Conservation (phyloP, 1,139 yeast species). For the Scheffersomyces cryptocercus region DNA sequence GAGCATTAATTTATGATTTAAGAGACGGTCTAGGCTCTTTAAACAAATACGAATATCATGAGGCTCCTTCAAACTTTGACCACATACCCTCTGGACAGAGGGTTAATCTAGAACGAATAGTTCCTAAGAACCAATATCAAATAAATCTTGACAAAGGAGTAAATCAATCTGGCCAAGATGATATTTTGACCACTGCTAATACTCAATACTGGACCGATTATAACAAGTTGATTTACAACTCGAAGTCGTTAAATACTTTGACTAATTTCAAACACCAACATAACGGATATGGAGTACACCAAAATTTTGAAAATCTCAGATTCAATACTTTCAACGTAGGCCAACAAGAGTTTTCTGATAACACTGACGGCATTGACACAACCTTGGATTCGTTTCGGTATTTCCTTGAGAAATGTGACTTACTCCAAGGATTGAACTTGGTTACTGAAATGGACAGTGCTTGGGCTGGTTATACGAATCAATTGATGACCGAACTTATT, state of each 20-base stretch:
- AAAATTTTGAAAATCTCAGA: slow-evolving; percentile 27
- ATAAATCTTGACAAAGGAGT: slow-evolving; percentile 54
- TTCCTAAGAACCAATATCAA: slow-evolving; percentile 59
- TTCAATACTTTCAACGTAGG: slow-evolving; percentile 33
- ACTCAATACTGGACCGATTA: slow-evolving; percentile 84
- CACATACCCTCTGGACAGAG: slow-evolving; percentile 6
- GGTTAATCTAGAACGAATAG: slow-evolving; percentile 8
- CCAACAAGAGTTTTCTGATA: slow-evolving; percentile 26
- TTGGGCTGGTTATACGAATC: slow-evolving; percentile 80
- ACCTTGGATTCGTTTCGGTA: slow-evolving; percentile 61
- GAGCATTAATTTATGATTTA: slow-evolving; percentile 78
- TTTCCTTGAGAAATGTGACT: slow-evolving; percentile 76
- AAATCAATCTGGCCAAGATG: slow-evolving; percentile 11
- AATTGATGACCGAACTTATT: slow-evolving; percentile 51
- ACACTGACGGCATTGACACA: slow-evolving; percentile 39
- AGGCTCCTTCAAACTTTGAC: slow-evolving; percentile 13
- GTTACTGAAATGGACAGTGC: slow-evolving; percentile 70
- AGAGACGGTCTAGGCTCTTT: slow-evolving; percentile 65
- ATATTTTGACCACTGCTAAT: slow-evolving; percentile 35
- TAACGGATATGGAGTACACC: slow-evolving; percentile 22
- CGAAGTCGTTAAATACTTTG: slow-evolving; percentile 55
- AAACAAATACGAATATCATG: slow-evolving; percentile 53
- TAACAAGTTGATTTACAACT: slow-evolving; percentile 65
- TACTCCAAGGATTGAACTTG: slow-evolving; percentile 67
- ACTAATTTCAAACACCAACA: slow-evolving; percentile 51